Evolutionary conservation across 1,284 basidiomycete genomes (phyloP), one percentile per base, ranked within the genome.

Genomic region (Pyrrhoderma lamaoense): DNA sequence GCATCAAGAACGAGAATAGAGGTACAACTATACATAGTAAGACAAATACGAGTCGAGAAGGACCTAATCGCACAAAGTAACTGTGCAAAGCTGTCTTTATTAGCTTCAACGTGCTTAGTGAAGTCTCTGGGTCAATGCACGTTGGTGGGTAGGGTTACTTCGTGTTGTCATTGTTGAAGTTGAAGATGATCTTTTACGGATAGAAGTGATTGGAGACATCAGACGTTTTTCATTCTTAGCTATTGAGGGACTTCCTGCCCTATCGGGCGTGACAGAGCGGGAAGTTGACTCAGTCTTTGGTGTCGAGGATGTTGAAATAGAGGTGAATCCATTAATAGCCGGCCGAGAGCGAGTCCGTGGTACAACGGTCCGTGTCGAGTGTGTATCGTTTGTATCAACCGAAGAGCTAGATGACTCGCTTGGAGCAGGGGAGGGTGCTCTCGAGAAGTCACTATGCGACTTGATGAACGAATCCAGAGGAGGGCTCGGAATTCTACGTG

Each of bases 21-120:
- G 85, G 82, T 2, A 88, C 63, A 1, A 86, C 62, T 37, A 85
- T 62, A 56, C 82, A 77, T 13, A 88, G 60, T 3, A 82, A 52
- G 13, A 48, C 49, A 42, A 79, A 57, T 42, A 82, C 68, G 0
- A 75, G 72, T 1, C 64, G 64, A 65, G 77, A 61, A 36, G 67
- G 61, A 1, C 73, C 72, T 36, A 81, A 60, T 57, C 76, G 76
- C 9, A 35, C 11, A 16, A 51, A 16, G 11, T 45, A 39, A 0
- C 72, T 71, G 9, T 64, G 62, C 23, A 82, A 52, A 8, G 64
- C 70, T 21, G 70, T 69, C 54, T 68, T 74, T 31, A 82, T 59
- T 23, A 81, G 61, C 3, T 57, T 25, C 3, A 58, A 61, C 54
- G 42, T 64, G 58, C 46, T 66, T 61, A 18, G 65, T 53, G 31